Evolutionary conservation across 805 yeast species (phyloP), one percentile per base, ranked within the genome.

Genomic region (Saturnispora serradocipensis): DNA sequence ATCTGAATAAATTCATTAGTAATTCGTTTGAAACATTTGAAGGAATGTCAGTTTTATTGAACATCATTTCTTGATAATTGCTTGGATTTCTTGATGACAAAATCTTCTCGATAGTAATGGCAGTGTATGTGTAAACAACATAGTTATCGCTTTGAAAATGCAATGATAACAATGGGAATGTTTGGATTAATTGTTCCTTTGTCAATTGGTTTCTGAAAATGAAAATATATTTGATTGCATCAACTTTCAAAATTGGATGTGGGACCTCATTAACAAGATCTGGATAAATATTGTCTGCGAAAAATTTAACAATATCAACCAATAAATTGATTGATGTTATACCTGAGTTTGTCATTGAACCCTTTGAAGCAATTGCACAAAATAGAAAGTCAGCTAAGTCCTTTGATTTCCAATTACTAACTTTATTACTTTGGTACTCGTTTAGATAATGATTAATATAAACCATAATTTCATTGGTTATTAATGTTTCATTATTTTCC

Each of bases 191-290:
- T 65, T 91, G 97, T 8, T 78, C 84, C 62, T 89, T 90, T 6
- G 93, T 88, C 53, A 93, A 73, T 71, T 93, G 99, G 66, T 91
- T 90, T 71, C 99, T 79, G 71, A 93, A 93, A 2, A 82, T 81
- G 69, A 85, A 82, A 53, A 93, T 84, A 64, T 85, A 95, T 65
- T 88, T 88, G 65, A 93, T 88, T 3, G 99, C 95, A 67, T 91
- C 98, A 46, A 89, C 91, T 61, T 81, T 84, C 58, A 93, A 72
- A 48, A 93, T 86, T 10, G 96, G 89, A 60, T 84, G 84, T 3
- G 79, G 74, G 27, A 68, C 72, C 13, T 68, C 65, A 25, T 72
- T 67, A n/a, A 85, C 72, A 58, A 93, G 75, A 69, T 93, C 97
- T 4, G 84, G 81, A 7, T 95, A 93, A 61, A 93, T 81, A 63